phyloP scores from a whole-genome alignment of 768 basidiomycete genomes.

The Boletus tylopilopsis region DNA sequence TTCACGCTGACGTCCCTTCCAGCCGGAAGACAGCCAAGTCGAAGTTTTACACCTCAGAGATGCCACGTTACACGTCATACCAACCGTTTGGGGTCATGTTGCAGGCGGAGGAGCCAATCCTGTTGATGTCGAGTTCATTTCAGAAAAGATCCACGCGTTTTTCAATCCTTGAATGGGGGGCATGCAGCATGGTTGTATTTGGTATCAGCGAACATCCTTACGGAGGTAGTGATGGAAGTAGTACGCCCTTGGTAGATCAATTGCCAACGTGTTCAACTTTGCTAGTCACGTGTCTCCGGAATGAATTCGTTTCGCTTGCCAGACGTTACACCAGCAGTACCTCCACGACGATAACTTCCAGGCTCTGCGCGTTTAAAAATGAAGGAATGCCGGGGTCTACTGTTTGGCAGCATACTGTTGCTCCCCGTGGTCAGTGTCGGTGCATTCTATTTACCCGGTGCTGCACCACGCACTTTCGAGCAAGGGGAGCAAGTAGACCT shows the following conservation, averaged over 20 bases:
- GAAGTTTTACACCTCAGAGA: constrained; percentile 43
- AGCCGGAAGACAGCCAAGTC: constrained; percentile 56
- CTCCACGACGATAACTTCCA: background rate
- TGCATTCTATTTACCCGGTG: constrained; percentile 90
- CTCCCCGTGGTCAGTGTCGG: constrained; percentile 22
- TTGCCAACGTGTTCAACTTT: too few species aligned
- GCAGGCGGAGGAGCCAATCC: constrained; percentile 44
- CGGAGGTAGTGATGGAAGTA: background rate
- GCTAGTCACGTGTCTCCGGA: constrained; percentile 26
- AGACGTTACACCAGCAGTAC: background rate
- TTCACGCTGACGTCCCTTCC: background rate
- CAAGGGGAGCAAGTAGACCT: constrained; percentile 72
- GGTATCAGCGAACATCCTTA: constrained; percentile 1
- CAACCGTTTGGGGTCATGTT: constrained; percentile 57
- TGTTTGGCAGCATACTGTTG: constrained; percentile 18
- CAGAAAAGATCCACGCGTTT: constrained; percentile 39
- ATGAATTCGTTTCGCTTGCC: too few species aligned
- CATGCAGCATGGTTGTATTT: too few species aligned
- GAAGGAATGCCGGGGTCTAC: constrained; percentile 13
- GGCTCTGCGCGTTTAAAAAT: constrained; percentile 11
- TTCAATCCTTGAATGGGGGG: constrained; percentile 27
- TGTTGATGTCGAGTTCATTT: constrained; percentile 40
- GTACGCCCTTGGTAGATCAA: too few species aligned
- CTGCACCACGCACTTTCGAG: constrained; percentile 82
- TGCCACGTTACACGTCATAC: constrained; percentile 48